Base-by-base conservation (phyloP, 306 rosid species). In the Glycine latifolia region DNA sequence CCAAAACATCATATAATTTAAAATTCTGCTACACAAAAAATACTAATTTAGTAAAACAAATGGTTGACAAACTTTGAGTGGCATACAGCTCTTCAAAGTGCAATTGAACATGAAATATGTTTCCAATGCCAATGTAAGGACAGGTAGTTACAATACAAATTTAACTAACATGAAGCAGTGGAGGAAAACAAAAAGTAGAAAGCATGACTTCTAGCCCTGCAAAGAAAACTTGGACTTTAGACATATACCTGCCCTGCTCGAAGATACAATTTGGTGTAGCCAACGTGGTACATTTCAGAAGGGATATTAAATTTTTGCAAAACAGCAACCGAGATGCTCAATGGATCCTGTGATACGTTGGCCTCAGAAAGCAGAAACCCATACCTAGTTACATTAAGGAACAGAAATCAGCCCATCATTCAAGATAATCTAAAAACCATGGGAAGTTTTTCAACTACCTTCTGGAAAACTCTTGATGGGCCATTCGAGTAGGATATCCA, bases 251-350 rank as follows among this genome's bases (percentile, higher is more conserved):
- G 94, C 76, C 92, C 99, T 8, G 89, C 81, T 82, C 92, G 94
- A 75, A 96, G 92, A 85, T 84, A 90, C 75, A 96, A 81, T 88
- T 96, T 96, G 7, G 92, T 87, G 82, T 85, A 91, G 79, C 99
- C 99, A 87, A 93, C 83, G 80, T 88, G 98, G 84, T 87, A 96
- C 97, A 94, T 88, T 81, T 92, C 97, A 56, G 92, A 90, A 78
- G 85, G 94, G 90, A 90, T 72, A 65, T 77, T 85, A 81, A 91
- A 88, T 65, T 91, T 90, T 83, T 86, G 91, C 65, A 96, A 69
- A 75, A 96, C 85, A 65, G 97, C 91, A 67, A 92, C 81, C 5
- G 97, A 91, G 80, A 85, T 83, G 80, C 91, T 92, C 67, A 96
- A 86, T 48, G 97, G 94, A 89, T 94, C 98, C 78, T 67, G 86